Conservation (phyloP, 2,329 filamentous ascomycete genomes). For the Gliomastix tumulicola region DNA sequence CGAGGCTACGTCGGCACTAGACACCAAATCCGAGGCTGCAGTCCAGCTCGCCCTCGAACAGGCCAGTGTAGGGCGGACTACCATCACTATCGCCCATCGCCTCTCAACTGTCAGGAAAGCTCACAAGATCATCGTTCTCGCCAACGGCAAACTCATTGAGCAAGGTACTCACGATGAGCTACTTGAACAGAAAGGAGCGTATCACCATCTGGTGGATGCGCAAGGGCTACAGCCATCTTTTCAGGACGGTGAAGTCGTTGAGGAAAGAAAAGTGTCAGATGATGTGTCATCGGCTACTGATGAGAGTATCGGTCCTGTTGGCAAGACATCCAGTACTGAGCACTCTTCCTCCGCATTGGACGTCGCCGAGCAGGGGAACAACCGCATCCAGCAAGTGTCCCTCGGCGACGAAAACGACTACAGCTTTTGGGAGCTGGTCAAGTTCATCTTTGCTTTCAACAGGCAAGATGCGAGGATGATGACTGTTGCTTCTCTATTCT, state of each 20-base stretch:
- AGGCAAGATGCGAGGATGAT: slow-evolving; percentile 64
- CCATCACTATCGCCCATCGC: slow-evolving; percentile 92
- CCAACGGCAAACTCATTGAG: slow-evolving; percentile 77
- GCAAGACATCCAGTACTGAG: too few species aligned
- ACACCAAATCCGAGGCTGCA: slow-evolving; percentile 63
- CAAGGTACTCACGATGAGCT: slow-evolving; percentile 83
- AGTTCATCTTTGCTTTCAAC: slow-evolving; percentile 77
- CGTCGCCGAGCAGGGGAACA: too few species aligned
- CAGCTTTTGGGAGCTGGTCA: slow-evolving; percentile 68
- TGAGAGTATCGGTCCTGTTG: too few species aligned
- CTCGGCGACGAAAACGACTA: too few species aligned
- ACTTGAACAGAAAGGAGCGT: slow-evolving; percentile 61
- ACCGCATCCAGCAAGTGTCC: too few species aligned
- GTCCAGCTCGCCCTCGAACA: slow-evolving; percentile 78
- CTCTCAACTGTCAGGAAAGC: slow-evolving; percentile 91
- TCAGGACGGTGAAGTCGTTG: too few species aligned
- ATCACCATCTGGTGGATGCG: slow-evolving; percentile 82
- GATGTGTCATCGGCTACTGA: too few species aligned
- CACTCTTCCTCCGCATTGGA: too few species aligned
- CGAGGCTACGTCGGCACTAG: slow-evolving; percentile 73
- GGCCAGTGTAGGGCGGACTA: slow-evolving; percentile 75
- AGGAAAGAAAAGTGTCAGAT: too few species aligned
- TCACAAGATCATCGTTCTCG: slow-evolving; percentile 94
- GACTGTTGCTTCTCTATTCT: slow-evolving; percentile 65
- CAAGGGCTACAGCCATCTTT: too few species aligned